Evolutionary conservation across 768 basidiomycete species (phyloP).

Genomic region (Naganishia vishniacii): DNA sequence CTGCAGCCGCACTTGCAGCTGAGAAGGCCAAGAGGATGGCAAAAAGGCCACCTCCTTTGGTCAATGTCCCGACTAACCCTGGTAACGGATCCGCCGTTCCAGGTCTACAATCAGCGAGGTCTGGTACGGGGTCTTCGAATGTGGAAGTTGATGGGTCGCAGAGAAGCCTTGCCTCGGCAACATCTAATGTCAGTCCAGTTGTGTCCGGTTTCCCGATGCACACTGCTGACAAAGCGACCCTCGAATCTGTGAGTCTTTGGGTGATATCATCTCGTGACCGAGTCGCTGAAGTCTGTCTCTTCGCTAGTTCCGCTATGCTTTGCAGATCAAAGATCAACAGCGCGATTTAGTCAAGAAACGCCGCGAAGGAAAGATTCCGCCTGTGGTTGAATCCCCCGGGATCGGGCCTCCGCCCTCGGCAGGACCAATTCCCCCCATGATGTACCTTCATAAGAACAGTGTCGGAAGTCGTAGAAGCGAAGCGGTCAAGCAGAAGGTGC

Average conservation of each 20-base stretch:
- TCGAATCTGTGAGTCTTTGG: conserved; percentile 27
- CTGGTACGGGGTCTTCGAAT: no score
- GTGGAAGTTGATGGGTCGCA: not conserved
- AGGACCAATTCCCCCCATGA: conserved; percentile 16
- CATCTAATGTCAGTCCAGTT: conserved; percentile 26
- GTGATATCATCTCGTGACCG: not conserved
- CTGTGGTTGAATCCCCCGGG: conserved; percentile 16
- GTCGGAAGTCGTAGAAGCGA: conserved; percentile 24
- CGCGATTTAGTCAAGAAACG: conserved; percentile 22
- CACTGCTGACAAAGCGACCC: conserved; percentile 26
- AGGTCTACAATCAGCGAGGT: not conserved
- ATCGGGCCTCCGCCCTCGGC: conserved; percentile 28
- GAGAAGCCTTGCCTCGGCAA: not conserved
- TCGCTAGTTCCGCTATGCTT: conserved; percentile 25
- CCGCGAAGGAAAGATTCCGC: conserved; percentile 14
- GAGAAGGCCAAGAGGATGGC: not conserved
- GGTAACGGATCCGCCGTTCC: not conserved
- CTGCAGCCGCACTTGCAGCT: not conserved
- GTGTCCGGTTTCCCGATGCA: conserved; percentile 29
- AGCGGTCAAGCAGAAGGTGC: conserved; percentile 26
- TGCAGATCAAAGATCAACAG: conserved; percentile 28
- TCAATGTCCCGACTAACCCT: not conserved
- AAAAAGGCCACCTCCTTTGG: not conserved
- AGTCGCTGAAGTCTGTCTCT: no score
- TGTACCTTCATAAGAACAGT: conserved; percentile 15